These are phyloP conservation scores for Catunica adiposa DNA, from an alignment of 2,329 filamentous ascomycete genomes.

Conservation along the genomic window DNA sequence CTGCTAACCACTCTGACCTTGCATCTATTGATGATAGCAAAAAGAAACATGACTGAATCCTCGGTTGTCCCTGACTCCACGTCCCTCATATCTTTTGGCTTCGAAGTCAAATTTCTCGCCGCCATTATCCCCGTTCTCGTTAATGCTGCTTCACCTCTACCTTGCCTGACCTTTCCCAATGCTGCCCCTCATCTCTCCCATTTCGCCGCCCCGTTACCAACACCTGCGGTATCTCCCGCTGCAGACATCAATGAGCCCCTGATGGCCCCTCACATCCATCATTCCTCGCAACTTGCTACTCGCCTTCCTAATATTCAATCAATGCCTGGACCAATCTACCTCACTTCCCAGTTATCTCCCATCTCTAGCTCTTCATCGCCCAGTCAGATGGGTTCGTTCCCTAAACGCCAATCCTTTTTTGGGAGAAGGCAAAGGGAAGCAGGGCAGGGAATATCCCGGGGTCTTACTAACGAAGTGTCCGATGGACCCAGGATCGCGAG, in stretches of 20 bases:
- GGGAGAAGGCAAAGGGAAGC: no score
- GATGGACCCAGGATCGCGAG: not conserved
- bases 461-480: not conserved
- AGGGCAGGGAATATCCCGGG: not conserved
- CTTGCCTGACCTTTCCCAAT: not conserved
- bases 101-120: slow-evolving; percentile 23
- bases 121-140: slow-evolving; percentile 16
- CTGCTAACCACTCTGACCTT: not conserved
- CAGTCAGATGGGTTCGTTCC: not conserved
- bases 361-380: not conserved
- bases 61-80: not conserved
- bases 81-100: slow-evolving; percentile 16
- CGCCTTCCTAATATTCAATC: no score
- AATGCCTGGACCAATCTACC: not conserved
- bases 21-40: no score
- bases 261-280: no score
- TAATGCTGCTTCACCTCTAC: not conserved
- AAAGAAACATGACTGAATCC: no score
- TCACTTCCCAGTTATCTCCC: not conserved
- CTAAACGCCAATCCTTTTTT: not conserved
- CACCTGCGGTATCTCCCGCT: not conserved
- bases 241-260: not conserved
- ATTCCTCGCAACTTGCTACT: no score
- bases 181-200: slow-evolving; percentile 1
- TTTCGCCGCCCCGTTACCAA: not conserved